Evolutionary conservation across 2,329 filamentous ascomycete species (phyloP).

Genomic region (Aspergillus sp.): DNA sequence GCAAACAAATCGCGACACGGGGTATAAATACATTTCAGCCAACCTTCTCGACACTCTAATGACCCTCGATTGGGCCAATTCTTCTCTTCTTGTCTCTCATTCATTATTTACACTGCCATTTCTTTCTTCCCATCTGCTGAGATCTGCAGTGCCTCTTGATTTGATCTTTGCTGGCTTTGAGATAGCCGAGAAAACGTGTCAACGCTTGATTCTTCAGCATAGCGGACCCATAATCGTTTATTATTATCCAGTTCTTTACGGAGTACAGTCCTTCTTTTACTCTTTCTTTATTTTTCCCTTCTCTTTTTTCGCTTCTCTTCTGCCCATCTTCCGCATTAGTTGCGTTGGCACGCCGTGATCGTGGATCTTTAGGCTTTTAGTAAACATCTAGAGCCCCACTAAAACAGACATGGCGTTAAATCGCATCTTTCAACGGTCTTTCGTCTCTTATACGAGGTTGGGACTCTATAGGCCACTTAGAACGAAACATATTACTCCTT

Average conservation of each 20-base stretch:
- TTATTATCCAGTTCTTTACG: too few species aligned
- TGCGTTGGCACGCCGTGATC: not conserved
- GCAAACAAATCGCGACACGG: not conserved
- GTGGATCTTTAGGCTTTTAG: not conserved
- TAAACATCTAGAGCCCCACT: not conserved
- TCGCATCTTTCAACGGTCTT: constrained; percentile 16
- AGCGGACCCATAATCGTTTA: too few species aligned
- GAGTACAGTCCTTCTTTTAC: too few species aligned
- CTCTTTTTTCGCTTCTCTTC: constrained; percentile 10
- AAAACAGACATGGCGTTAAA: constrained; percentile 17
- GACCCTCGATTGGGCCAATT: not conserved
- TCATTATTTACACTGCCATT: not conserved
- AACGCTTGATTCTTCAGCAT: not conserved
- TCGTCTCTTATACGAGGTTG: constrained; percentile 12
- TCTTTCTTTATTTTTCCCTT: not conserved
- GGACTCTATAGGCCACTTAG: constrained; percentile 11
- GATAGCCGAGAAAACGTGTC: not conserved
- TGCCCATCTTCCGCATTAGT: not conserved
- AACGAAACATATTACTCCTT: constrained; percentile 1
- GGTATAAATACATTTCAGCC: constrained; percentile 2
- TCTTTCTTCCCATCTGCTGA: not conserved
- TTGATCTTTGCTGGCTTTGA: not conserved
- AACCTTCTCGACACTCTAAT: not conserved
- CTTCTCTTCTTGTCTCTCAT: constrained; percentile 1
- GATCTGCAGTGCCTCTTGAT: not conserved